Evolutionary conservation across 2,329 filamentous ascomycete genomes (phyloP), one percentile per base, ranked within the genome.

Genomic region (Phyllosticta paracitricarpa): DNA sequence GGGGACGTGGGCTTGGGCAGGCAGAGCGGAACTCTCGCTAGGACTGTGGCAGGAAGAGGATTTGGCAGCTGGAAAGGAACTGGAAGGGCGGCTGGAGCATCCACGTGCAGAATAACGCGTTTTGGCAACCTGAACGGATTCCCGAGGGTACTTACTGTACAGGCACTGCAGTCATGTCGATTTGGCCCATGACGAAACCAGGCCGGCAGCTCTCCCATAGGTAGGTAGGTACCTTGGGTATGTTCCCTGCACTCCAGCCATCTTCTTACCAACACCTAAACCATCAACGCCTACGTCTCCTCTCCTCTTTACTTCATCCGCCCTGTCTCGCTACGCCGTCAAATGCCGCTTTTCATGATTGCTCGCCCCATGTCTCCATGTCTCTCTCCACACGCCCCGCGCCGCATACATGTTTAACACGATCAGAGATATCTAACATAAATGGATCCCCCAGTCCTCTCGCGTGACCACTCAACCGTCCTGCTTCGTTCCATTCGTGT

Each of bases 401-500:
- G 40, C 40, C 40, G 40, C 40, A 17, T 5, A 48, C 7, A 48
- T n/a, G 12, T n/a, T 48, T 7, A 19, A 48, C 17, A 6, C n/a
- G 40, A 48, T n/a, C 40, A 19, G 40, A 48, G 40, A 7, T 48
- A 48, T 19, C 40, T 48, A 48, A 48, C 7, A n/a, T n/a, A 19
- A 48, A 19, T n/a, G 40, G 40, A 48, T 48, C 40, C 40, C 40
- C 40, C n/a, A n/a, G 28, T 4, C 28, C 40, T n/a, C n/a, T 48
- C 40, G 7, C n/a, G 2, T 48, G 14, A 48, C 14, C 40, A 48
- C 40, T 48, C 40, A 17, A 17, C 4, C 40, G n/a, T 48, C 17
- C 3, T 7, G 63, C 35, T 60, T 60, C 25, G 35, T 19, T 25
- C 68, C 71, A 48, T 69, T 71, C 26, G 67, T 63, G 51, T 66